A percentile compares a stretch with the other conserved stretches of the same genome.
These are phyloP conservation scores for Podospora comata DNA, from an alignment of 495 filamentous ascomycete species.

Conservation along the genomic window DNA sequence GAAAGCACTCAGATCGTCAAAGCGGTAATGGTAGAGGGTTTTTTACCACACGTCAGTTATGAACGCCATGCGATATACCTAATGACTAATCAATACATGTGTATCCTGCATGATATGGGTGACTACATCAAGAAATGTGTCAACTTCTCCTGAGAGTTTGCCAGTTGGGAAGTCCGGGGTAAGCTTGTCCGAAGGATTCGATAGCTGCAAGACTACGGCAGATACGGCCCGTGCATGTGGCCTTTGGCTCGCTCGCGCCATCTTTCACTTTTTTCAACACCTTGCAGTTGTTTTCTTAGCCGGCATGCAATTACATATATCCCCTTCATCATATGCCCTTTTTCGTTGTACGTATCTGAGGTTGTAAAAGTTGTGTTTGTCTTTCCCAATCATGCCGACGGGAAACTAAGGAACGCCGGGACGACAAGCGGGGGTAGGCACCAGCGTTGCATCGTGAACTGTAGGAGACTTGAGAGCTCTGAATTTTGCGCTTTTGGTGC, in stretches of 20 bases:
- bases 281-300: too few species aligned
- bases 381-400: background rate
- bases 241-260: background rate
- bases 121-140: background rate
- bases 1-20: background rate
- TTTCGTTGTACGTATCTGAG: background rate
- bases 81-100: background rate
- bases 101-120: background rate
- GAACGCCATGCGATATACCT: background rate
- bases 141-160: background rate
- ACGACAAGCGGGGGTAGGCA: background rate
- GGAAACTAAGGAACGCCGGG: background rate
- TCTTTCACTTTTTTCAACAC: background rate
- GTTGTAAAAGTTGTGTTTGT: background rate
- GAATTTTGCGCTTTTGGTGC: background rate
- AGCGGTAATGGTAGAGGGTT: background rate
- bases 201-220: background rate
- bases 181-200: background rate
- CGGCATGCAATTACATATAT: too few species aligned
- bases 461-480: too few species aligned
- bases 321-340: too few species aligned
- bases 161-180: background rate
- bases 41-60: background rate
- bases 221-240: background rate
- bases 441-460: background rate